Percentiles rank a stretch among this genome's conserved stretches.
Conservation (phyloP, 2,329 filamentous ascomycete species). For the Talaromyces amestolkiae region DNA sequence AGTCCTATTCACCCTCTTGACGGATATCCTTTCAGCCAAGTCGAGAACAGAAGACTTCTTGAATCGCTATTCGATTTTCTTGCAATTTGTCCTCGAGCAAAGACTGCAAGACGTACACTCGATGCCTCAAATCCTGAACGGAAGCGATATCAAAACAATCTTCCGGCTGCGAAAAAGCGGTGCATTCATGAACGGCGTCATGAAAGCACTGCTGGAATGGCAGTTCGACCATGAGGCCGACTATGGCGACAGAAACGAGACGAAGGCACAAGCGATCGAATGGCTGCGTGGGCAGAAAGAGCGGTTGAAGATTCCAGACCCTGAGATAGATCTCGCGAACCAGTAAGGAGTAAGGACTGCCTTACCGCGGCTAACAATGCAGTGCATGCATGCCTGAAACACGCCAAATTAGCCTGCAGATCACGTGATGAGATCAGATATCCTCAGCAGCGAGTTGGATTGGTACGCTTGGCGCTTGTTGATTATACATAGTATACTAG, state of each 20-base stretch:
- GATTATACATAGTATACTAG: background rate
- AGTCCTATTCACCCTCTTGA: conserved; percentile 1
- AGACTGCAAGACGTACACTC: background rate
- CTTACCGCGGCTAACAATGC: background rate
- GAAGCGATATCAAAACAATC: conserved; percentile 4
- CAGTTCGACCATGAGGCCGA: conserved; percentile 4
- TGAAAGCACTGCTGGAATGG: conserved; percentile 8
- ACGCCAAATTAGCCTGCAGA: conserved; percentile 7
- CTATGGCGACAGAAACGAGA: background rate
- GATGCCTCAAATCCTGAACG: background rate
- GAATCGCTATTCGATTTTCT: background rate
- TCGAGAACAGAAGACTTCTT: background rate
- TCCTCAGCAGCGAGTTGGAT: background rate
- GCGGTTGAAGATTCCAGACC: conserved; percentile 4
- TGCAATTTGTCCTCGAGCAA: background rate
- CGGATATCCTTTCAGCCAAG: background rate
- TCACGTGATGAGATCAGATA: conserved; percentile 8
- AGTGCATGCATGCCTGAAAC: conserved; percentile 16
- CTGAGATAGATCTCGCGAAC: background rate
- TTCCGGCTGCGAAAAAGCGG: conserved; percentile 10
- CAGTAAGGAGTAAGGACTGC: background rate
- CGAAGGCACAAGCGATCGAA: background rate
- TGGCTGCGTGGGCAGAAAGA: conserved; percentile 4
- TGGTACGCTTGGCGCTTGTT: background rate
- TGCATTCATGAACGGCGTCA: background rate